Base-by-base conservation (phyloP, 2,329 filamentous ascomycete species). In the Pseudohalonectria lignicola region DNA sequence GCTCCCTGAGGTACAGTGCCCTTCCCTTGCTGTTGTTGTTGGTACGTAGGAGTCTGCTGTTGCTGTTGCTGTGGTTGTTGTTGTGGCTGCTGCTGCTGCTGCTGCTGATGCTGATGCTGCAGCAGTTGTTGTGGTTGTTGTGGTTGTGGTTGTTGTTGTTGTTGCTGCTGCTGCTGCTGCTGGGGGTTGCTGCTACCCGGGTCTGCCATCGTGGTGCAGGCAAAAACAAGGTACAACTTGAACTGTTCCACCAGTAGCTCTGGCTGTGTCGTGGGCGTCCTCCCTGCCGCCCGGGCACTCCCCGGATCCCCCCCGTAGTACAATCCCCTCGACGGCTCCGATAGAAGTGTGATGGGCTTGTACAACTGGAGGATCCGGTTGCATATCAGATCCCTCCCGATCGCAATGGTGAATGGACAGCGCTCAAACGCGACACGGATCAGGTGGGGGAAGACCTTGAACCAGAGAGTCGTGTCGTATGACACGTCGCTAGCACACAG, bases 221-320 rank as follows among this genome's bases (percentile, higher is more conserved):
- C 92, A 62, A 98, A 95, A 39, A 95, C 88, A 19, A 98, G 70
- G 56, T 96, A 96, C 2, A 96, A 67, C 59, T 95, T 96, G 90
- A 90, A 98, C 55, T 98, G 92, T 58, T 96, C 93, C 41, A 98
- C 78, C 41, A 95, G 70, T 17, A 94, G 78, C 49, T 94, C 87
- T 0, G 88, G 84, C 15, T 87, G 82, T 1, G 82, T 80, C 3
- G 77, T 81, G 41, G 73, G 78, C 42, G 71, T 74, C 53, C 76
- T 67, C 47, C 58, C 62, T 2, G 62, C 57, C 17, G 64, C 55
- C 17, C 71, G 64, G 20, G 64, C 68, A 51, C 70, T 79, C 20
- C 67, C 66, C 6, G 71, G 63, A 35, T 79, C 74, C 15, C 72
- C 64, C 39, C 77, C 77, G 45, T 82, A 75, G 48, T 79, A 72